Evolutionary conservation across 106 monocot genomes (phyloP).

Genomic region (Hemerocallis citrina): DNA sequence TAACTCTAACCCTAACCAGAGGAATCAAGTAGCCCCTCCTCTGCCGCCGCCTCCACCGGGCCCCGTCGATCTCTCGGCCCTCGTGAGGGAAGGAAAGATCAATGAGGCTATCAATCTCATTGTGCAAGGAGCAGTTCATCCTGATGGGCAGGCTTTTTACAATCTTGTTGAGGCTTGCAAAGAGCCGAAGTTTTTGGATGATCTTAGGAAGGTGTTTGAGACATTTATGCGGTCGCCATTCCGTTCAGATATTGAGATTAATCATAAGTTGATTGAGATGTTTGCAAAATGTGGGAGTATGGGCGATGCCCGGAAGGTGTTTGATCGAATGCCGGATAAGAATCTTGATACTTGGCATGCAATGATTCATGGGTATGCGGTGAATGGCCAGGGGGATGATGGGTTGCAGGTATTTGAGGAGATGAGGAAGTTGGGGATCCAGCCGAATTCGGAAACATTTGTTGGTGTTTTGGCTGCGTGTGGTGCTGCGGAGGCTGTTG

Average conservation of each 20-base stretch:
- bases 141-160: conserved; percentile 43
- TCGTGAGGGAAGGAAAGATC: conserved; percentile 55
- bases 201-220: conserved; percentile 74
- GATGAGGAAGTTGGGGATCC: conserved; percentile 54
- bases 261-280: conserved; percentile 61
- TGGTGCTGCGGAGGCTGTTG: conserved; percentile 68
- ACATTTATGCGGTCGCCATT: conserved; percentile 66
- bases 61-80: conserved; percentile 40
- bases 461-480: conserved; percentile 52
- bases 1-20: neutral
- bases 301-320: conserved; percentile 56
- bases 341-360: conserved; percentile 71
- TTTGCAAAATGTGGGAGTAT: conserved; percentile 48
- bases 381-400: conserved; percentile 77
- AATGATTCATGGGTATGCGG: conserved; percentile 57
- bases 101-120: conserved; percentile 65
- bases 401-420: conserved; percentile 67
- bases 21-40: neutral
- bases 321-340: conserved; percentile 78
- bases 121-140: conserved; percentile 29
- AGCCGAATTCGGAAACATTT: conserved; percentile 47
- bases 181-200: conserved; percentile 51
- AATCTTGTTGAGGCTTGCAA: conserved; percentile 48
- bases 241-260: conserved; percentile 57
- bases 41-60: conserved; percentile 23